Evolutionary conservation across 2,329 filamentous ascomycete species (phyloP), one percentile per base, ranked within the genome.

Genomic region (Aschersonia sp.): DNA sequence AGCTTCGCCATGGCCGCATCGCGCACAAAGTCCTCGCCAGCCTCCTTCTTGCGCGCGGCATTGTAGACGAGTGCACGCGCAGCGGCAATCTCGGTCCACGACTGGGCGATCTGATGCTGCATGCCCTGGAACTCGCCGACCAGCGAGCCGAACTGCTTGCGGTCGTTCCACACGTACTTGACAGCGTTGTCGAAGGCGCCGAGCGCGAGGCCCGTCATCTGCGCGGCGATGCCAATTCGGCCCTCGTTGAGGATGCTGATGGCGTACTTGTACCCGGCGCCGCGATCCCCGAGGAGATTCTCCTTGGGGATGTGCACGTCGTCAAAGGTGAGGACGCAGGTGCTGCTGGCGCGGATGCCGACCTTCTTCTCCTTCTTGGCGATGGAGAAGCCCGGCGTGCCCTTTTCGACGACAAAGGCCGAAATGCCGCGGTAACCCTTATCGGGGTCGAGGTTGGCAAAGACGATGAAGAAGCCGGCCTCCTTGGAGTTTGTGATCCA

Each of bases 331-430:
- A 98, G 75, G 53, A 96, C 91, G 67, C 92, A 98, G 32, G 92
- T 98, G 70, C 86, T 94, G 70, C 86, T 94, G 47, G 92, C 92
- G 61, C 79, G 84, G 71, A 98, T 98, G 50, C 92, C 92, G 45
- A 98, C 82, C 75, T 98, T 98, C 84, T 97, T 97, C 75, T 98
- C 92, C 75, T 98, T 98, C 79, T 98, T 98, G 41, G 92, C 89
- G 60, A 98, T 94, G 51, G 79, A 82, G 74, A 98, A 96, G 35
- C 92, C 92, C 48, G 84, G 82, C 45, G 80, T 85, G 59, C 75
- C 83, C 73, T 95, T 96, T 69, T 96, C 89, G 42, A 97, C 82
- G 51, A 98, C 73, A 64, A 98, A 98, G 47, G 92, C 92, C 2
- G 89, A 89, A 66, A 98, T 98, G 50, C 92, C 92, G 68, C 89